Base-by-base conservation (phyloP, 371 early-diverging fungal species). In the Mortierella sp. region DNA sequence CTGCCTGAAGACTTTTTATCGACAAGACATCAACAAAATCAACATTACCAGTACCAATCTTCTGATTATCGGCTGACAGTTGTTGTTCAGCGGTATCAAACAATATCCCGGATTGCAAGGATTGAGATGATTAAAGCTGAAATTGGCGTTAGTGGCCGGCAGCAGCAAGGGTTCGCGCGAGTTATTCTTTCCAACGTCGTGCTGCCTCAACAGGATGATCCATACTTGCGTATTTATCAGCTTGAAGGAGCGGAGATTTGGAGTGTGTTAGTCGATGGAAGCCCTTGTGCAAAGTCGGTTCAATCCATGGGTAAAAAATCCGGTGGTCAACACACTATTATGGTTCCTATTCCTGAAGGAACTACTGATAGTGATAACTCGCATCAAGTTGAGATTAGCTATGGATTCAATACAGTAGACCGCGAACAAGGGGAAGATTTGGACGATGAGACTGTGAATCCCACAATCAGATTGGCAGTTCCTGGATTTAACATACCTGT, bases 231-330 rank as follows among this genome's bases (percentile, higher is more conserved):
- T 19, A 51, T 79, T 17, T 66, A 64, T 26, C 68, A 74, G 7
- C 57, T 79, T 26, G 80, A 79, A 12, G 74, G 74, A 0, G 80
- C 71, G 8, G 80, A 79, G 43, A 65, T 79, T 49, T 79, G 80
- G 80, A 79, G 56, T 45, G 70, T 79, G 9, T 23, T 69, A 3
- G 80, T 79, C 22, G 64, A 79, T 53, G 80, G 80, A 45, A 60
- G 64, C 13, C 67, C 66, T 0, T 79, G 75, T 51, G 63, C 68
- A 10, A 73, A 70, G 42, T 67, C 70, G 42, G 66, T 74, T 31
- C 70, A 74, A 47, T 47, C 49, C 8, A 61, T 40, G 43, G 80
- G 70, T 40, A 49, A 55, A 29, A 70, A 59, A 17, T 42, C 49
- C 0, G 35, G 64, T 2, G 65, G 70, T 22, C 58, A 67, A 32